phyloP scores from a whole-genome alignment of 306 rosid species.

The Fragaria iinumae region DNA sequence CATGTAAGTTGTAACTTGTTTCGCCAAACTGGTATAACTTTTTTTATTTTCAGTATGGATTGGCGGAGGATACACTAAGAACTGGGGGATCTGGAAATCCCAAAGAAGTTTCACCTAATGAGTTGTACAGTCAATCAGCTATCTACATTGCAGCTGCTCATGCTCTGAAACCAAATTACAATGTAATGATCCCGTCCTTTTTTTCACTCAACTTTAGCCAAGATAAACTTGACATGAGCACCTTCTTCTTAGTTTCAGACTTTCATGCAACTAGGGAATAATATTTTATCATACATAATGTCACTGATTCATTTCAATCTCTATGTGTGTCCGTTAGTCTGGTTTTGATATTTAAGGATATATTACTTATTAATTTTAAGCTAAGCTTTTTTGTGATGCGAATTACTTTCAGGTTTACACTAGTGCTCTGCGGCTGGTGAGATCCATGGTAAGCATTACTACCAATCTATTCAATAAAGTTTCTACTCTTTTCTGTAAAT shows the following conservation, averaged over 20 bases:
- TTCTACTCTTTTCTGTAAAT: neutral
- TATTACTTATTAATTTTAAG: constrained; percentile 12
- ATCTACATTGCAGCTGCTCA: constrained; percentile 99
- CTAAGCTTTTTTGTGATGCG: constrained; percentile 13
- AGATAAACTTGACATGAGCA: neutral
- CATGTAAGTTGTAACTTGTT: neutral
- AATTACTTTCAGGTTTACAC: constrained; percentile 71
- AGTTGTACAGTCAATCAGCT: constrained; percentile 97
- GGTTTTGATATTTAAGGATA: neutral
- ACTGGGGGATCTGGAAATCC: constrained; percentile 64
- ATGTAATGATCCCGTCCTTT: constrained; percentile 46
- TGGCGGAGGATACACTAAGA: constrained; percentile 98
- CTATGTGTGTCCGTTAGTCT: neutral
- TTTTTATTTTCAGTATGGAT: constrained; percentile 67
- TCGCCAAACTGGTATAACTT: constrained; percentile 16
- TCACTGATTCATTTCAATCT: neutral
- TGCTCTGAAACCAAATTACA: constrained; percentile 91
- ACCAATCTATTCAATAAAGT: neutral
- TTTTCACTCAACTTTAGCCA: constrained; percentile 19
- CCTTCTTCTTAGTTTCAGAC: neutral
- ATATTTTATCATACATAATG: neutral
- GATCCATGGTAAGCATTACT: constrained; percentile 76
- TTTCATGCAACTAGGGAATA: constrained; percentile 4
- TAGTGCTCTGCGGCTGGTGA: constrained; percentile 97
- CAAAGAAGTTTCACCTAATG: constrained; percentile 87